Conservation (phyloP, 345 rosid genomes). For the Eucalyptus melliodora region DNA sequence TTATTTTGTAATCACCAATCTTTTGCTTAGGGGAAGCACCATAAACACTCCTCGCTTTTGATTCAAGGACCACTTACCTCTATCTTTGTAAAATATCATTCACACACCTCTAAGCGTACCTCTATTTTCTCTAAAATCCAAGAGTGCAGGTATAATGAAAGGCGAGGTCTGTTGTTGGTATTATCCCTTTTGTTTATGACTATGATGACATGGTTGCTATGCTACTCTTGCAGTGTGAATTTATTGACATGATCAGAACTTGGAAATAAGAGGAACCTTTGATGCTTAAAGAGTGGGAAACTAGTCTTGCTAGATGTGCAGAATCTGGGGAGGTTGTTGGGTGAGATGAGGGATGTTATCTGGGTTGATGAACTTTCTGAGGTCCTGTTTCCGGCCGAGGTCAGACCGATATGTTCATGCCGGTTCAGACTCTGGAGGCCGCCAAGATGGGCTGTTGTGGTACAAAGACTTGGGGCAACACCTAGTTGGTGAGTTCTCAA, state of each 20-base stretch:
- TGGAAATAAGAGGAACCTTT: background rate
- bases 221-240: background rate
- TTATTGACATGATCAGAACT: background rate
- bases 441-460: slow-evolving; percentile 43
- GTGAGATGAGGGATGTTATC: slow-evolving; percentile 59
- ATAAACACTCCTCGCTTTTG: background rate
- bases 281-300: background rate
- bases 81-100: background rate
- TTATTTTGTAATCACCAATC: background rate
- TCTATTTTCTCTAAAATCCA: background rate
- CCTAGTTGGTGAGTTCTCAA: slow-evolving; percentile 32
- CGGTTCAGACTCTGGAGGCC: slow-evolving; percentile 22
- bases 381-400: slow-evolving; percentile 37
- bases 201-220: background rate
- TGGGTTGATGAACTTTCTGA: slow-evolving; percentile 34
- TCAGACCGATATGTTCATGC: slow-evolving; percentile 15
- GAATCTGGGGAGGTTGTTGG: background rate
- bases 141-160: background rate
- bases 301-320: background rate
- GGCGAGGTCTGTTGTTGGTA: background rate
- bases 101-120: background rate
- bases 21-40: background rate
- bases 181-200: background rate
- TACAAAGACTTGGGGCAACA: slow-evolving; percentile 42
- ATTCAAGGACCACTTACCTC: background rate